Evolutionary conservation across 1,284 basidiomycete genomes (phyloP).

Genomic region (Chondrostereum purpureum): DNA sequence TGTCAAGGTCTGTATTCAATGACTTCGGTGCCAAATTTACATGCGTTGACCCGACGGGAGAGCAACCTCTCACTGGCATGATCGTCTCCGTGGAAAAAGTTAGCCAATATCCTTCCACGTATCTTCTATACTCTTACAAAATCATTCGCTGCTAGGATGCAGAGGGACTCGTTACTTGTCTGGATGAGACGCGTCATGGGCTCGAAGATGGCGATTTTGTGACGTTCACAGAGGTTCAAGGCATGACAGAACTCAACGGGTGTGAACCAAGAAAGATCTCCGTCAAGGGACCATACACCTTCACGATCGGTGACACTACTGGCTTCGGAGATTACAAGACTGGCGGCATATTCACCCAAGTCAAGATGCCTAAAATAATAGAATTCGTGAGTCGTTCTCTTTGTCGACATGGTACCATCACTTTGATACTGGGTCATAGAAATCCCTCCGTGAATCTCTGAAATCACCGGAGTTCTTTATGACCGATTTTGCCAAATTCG

Average conservation of each 20-base stretch:
- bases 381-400: slow-evolving; percentile 68
- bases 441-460: slow-evolving; percentile 88
- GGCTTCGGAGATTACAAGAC: slow-evolving; percentile 74
- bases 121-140: slow-evolving; percentile 3
- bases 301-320: slow-evolving; percentile 87
- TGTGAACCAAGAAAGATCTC: slow-evolving; percentile 88
- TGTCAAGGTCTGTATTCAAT: slow-evolving; percentile 80
- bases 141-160: slow-evolving; percentile 46
- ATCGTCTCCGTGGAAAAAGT: slow-evolving; percentile 87
- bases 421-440: slow-evolving; percentile 41
- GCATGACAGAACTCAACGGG: slow-evolving; percentile 88
- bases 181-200: slow-evolving; percentile 97
- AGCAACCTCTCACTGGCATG: slow-evolving; percentile 92
- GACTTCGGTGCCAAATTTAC: slow-evolving; percentile 95
- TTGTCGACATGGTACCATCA: slow-evolving; percentile 4
- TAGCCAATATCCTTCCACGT: slow-evolving; percentile 10
- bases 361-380: slow-evolving; percentile 97
- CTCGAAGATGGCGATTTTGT: slow-evolving; percentile 98
- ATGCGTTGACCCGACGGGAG: slow-evolving; percentile 93
- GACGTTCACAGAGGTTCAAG: slow-evolving; percentile 95
- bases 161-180: slow-evolving; percentile 91
- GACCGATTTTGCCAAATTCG: slow-evolving; percentile 98
- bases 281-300: slow-evolving; percentile 96
- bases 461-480: slow-evolving; percentile 85
- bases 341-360: slow-evolving; percentile 96